A percentile compares a stretch with the other conserved stretches of the same genome.
These are phyloP conservation scores for Collybia sordida DNA, from an alignment of 768 basidiomycete genomes.

Conservation along the genomic window DNA sequence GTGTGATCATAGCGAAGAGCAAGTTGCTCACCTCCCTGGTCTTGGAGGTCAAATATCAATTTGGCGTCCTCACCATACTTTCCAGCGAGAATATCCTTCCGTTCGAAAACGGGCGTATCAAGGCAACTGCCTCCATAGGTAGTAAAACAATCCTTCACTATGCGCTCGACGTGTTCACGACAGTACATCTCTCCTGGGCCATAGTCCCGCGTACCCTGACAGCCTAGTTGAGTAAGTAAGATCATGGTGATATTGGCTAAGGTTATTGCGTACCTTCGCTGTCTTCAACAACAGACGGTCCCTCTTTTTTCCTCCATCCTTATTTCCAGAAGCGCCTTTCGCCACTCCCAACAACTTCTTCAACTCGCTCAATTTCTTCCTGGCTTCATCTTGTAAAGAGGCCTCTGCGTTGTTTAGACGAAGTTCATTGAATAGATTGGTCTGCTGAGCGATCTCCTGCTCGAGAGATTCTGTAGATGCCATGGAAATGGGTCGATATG, in stretches of 20 bases:
- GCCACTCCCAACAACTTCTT: slow-evolving; percentile 54
- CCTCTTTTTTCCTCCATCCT: slow-evolving; percentile 49
- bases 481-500: slow-evolving; percentile 18
- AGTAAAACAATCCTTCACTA: slow-evolving; percentile 85
- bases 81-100: slow-evolving; percentile 92
- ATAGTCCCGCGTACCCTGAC: slow-evolving; percentile 92
- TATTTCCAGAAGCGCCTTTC: slow-evolving; percentile 39
- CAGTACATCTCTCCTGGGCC: slow-evolving; percentile 91
- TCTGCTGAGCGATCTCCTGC: slow-evolving; percentile 56
- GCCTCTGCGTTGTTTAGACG: slow-evolving; percentile 53
- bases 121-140: slow-evolving; percentile 89
- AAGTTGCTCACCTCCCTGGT: slow-evolving; percentile 96
- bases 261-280: slow-evolving; percentile 66
- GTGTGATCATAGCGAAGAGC: slow-evolving; percentile 96
- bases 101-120: slow-evolving; percentile 98
- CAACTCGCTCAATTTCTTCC: slow-evolving; percentile 69
- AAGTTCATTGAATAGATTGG: slow-evolving; percentile 59
- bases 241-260: background rate
- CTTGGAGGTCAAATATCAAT: slow-evolving; percentile 95
- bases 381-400: slow-evolving; percentile 54
- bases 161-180: slow-evolving; percentile 85
- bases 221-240: slow-evolving; percentile 16
- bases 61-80: slow-evolving; percentile 99
- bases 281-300: slow-evolving; percentile 84
- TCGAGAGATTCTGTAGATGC: slow-evolving; percentile 38